Evolutionary conservation across 192 early-diverging fungal genomes (phyloP).

Genomic region (Backusella parvicylindrica): DNA sequence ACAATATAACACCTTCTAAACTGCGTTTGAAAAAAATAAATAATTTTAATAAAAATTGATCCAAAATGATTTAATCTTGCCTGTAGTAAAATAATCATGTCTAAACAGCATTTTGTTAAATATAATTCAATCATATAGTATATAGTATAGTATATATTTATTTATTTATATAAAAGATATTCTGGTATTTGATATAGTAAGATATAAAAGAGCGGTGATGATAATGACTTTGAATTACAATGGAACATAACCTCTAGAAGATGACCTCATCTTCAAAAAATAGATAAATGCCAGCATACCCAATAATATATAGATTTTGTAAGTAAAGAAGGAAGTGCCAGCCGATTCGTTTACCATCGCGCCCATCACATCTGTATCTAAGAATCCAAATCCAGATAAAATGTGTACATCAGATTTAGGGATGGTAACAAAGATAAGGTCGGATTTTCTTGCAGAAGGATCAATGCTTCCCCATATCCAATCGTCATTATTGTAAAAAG

Average conservation of each 20-base stretch:
- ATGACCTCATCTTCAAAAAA: not conserved
- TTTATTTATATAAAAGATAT: not conserved
- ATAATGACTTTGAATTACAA: not conserved
- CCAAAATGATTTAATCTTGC: no score
- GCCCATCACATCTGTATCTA: slow-evolving; percentile 27
- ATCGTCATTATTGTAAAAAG: not conserved
- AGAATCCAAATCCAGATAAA: slow-evolving; percentile 19
- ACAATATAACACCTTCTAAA: not conserved
- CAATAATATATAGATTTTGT: not conserved
- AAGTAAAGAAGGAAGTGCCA: not conserved
- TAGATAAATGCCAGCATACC: not conserved
- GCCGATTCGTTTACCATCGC: not conserved
- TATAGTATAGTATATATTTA: not conserved
- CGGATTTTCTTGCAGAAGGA: not conserved
- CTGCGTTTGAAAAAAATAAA: not conserved
- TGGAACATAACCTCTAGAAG: not conserved
- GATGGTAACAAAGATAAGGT: slow-evolving; percentile 14
- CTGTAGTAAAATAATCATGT: no score
- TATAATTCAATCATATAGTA: no score
- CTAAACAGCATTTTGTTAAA: no score
- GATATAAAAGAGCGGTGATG: no score
- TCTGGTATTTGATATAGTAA: not conserved
- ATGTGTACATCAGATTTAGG: not conserved
- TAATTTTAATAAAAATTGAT: not conserved
- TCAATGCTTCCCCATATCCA: slow-evolving; percentile 15